A percentile compares a stretch with the other conserved stretches of the same genome.
phyloP scores from a whole-genome alignment of 331 rosid genomes.

The Quercus phellos region DNA sequence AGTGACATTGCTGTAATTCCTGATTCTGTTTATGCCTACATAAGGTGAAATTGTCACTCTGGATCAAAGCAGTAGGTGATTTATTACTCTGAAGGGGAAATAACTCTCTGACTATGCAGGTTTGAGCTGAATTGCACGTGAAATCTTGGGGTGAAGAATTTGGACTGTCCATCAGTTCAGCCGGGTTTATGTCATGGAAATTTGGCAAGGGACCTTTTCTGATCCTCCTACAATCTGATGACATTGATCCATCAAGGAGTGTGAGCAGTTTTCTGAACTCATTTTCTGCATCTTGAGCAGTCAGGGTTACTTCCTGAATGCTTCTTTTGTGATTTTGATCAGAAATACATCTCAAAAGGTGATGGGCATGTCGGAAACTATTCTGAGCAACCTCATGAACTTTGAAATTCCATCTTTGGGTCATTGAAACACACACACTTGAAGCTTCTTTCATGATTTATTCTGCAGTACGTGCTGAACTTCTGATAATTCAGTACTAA shows the following conservation, averaged over 20 bases:
- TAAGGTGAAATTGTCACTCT: not conserved
- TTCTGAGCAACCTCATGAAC: slow-evolving; percentile 25
- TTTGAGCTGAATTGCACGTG: not conserved
- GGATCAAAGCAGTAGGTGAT: not conserved
- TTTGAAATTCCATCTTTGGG: slow-evolving; percentile 10
- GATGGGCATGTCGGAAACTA: slow-evolving; percentile 15
- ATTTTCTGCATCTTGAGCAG: slow-evolving; percentile 18
- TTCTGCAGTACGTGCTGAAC: not conserved
- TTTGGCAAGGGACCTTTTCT: slow-evolving; percentile 27
- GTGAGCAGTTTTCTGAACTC: slow-evolving; percentile 16
- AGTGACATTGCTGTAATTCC: no score
- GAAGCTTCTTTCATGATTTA: slow-evolving; percentile 1
- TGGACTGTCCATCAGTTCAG: slow-evolving; percentile 21
- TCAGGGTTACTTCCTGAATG: slow-evolving; percentile 15
- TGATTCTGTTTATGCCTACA: not conserved
- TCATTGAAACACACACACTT: slow-evolving; percentile 3
- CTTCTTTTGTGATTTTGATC: slow-evolving; percentile 10
- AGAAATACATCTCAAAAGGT: slow-evolving; percentile 10
- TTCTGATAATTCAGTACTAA: not conserved
- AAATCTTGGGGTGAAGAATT: not conserved
- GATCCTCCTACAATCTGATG: slow-evolving; percentile 20
- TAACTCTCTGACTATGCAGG: slow-evolving; percentile 3
- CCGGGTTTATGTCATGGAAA: slow-evolving; percentile 11
- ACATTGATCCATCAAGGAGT: slow-evolving; percentile 10
- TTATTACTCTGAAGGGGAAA: slow-evolving; percentile 1